A percentile compares a stretch with the other conserved stretches of the same genome.
Conservation (phyloP, 345 rosid species). For the Limnanthes douglasii region DNA sequence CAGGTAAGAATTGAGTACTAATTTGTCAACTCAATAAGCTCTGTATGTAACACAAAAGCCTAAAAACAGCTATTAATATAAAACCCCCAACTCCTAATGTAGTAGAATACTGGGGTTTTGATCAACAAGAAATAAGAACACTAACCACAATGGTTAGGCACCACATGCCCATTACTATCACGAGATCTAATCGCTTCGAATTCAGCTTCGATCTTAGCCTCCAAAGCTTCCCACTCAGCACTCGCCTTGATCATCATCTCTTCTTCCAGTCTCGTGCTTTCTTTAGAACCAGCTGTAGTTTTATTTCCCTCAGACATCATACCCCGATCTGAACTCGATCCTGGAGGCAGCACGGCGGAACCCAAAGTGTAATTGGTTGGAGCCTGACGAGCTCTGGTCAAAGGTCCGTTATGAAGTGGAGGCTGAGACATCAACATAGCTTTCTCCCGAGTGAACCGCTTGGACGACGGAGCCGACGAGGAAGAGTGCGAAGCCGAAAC, state of each 20-base stretch:
- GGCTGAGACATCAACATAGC: constrained; percentile 30
- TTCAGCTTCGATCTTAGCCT: constrained; percentile 65
- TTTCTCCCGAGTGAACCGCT: constrained; percentile 71
- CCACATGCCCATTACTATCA: constrained; percentile 47
- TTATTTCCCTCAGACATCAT: constrained; percentile 12
- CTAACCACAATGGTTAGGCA: constrained; percentile 92
- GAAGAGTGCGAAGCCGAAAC: constrained; percentile 24
- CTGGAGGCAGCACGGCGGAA: constrained; percentile 4
- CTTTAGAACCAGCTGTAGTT: constrained; percentile 10
- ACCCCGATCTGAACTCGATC: constrained; percentile 7
- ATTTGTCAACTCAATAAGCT: no score
- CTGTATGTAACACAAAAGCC: no score
- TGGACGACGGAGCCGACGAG: constrained; percentile 49
- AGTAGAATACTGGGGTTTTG: no score
- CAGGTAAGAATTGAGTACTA: no score
- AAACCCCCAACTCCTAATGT: no score
- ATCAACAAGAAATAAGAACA: constrained; percentile 5
- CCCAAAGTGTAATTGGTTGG: constrained; percentile 25
- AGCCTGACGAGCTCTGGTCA: constrained; percentile 84
- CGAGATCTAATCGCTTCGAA: constrained; percentile 79
- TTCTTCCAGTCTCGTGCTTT: constrained; percentile 19
- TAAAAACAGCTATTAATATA: no score
- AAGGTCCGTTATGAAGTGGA: constrained; percentile 74
- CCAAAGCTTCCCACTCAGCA: constrained; percentile 64
- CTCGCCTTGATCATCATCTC: constrained; percentile 30